Percentiles rank a stretch among this genome's conserved stretches.
Conservation (phyloP, 2,329 filamentous ascomycete species). For the Colletotrichum sp. region DNA sequence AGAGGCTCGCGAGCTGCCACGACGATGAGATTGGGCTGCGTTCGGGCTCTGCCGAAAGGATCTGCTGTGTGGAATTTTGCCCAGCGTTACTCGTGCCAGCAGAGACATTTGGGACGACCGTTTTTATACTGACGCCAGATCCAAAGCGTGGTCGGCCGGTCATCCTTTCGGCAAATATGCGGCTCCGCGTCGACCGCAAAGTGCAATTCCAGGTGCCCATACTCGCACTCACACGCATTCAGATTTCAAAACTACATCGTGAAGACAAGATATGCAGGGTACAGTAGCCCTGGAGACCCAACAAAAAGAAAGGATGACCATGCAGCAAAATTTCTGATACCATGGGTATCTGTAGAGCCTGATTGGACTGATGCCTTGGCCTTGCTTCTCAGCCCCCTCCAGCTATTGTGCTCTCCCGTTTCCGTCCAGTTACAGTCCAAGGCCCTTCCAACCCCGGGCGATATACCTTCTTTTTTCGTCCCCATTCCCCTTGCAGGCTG, state of each 20-base stretch:
- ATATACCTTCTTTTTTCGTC: background rate
- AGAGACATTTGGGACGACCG: background rate
- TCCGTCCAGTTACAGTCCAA: background rate
- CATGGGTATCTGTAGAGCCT: background rate
- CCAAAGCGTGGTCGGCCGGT: background rate
- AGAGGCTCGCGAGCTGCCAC: background rate
- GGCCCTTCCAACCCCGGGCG: background rate
- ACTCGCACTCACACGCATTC: background rate
- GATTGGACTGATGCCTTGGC: background rate
- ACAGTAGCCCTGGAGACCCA: background rate
- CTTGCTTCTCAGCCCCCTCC: background rate
- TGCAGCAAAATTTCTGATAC: background rate
- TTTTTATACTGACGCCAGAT: background rate
- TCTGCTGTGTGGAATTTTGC: background rate
- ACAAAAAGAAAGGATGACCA: background rate
- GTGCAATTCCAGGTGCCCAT: background rate
- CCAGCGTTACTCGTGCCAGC: background rate
- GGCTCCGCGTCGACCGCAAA: background rate
- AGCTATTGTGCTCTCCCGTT: background rate
- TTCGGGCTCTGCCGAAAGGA: background rate
- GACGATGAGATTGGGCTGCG: background rate
- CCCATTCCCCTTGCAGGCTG: background rate
- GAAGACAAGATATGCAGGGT: background rate
- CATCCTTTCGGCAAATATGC: background rate
- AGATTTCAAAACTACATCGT: background rate